phyloP scores from a whole-genome alignment of 192 early-diverging fungal genomes.

The Anaeromyces robustus region DNA sequence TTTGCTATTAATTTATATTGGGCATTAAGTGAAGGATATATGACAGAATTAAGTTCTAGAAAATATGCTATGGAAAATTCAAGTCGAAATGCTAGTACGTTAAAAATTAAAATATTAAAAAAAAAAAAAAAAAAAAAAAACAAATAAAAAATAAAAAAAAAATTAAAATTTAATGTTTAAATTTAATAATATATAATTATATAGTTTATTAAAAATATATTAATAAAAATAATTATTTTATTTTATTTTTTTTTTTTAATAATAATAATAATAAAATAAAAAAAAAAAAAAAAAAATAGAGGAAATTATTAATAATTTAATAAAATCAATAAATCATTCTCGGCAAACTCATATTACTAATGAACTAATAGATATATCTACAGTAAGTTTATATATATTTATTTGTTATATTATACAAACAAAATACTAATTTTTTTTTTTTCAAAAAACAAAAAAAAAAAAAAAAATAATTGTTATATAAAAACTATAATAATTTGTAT shows the following conservation, averaged over 20 bases:
- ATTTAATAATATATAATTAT: too few relatives aligned
- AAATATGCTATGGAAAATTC: conserved; percentile 99
- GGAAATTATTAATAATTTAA: background rate
- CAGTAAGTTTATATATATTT: background rate
- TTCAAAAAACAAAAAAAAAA: background rate
- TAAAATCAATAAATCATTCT: background rate
- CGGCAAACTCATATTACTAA: background rate
- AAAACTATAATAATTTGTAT: too few relatives aligned
- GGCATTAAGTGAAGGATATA: conserved; percentile 91
- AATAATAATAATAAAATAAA: background rate
- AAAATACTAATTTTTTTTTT: too few relatives aligned
- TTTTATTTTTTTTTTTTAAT: too few relatives aligned
- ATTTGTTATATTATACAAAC: too few relatives aligned
- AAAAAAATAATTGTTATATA: background rate
- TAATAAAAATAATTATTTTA: too few relatives aligned
- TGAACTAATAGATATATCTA: background rate
- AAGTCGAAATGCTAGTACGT: conserved; percentile 84
- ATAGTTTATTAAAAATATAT: too few relatives aligned
- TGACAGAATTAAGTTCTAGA: conserved; percentile 89
- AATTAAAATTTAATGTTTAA: too few relatives aligned
- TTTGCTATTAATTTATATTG: conserved; percentile 89
- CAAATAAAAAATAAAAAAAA: too few relatives aligned
- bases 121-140: too few relatives aligned
- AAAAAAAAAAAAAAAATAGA: too few relatives aligned
- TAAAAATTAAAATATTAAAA: too few relatives aligned